These are phyloP conservation scores for Phytophthora tentaculata DNA, from an alignment of 352 stramenopile genomes.

Conservation along the genomic window DNA sequence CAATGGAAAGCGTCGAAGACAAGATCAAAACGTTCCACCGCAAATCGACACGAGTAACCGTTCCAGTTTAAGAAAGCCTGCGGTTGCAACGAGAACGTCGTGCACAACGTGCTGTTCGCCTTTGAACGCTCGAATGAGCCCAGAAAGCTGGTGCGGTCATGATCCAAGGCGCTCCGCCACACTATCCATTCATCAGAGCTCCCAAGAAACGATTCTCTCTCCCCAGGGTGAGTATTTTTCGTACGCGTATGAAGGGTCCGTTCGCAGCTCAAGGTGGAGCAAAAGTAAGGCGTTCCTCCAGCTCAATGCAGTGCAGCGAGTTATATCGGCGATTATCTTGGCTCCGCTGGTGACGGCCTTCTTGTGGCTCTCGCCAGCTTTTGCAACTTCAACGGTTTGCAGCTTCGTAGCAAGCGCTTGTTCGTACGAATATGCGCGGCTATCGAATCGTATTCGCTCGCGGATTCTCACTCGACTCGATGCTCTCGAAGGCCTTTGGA, in stretches of 20 bases:
- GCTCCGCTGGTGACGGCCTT: conserved; percentile 68
- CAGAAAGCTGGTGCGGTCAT: not conserved
- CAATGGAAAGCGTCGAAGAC: too few species aligned
- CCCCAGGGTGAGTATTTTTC: conserved; percentile 20
- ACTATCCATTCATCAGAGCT: conserved; percentile 10
- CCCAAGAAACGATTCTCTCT: conserved; percentile 13
- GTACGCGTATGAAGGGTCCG: not conserved
- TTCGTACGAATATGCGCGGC: conserved; percentile 74
- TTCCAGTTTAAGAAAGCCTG: too few species aligned
- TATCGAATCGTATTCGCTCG: conserved; percentile 67
- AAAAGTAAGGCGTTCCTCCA: conserved; percentile 25
- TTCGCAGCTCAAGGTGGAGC: not conserved
- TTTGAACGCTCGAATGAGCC: not conserved
- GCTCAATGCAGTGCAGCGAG: conserved; percentile 63
- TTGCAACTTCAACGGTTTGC: conserved; percentile 67
- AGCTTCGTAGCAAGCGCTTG: conserved; percentile 60
- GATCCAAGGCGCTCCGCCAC: conserved; percentile 3
- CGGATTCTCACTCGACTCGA: conserved; percentile 45
- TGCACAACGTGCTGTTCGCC: not conserved
- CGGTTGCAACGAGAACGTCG: too few species aligned
- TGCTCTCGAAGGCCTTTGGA: conserved; percentile 36
- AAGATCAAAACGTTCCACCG: too few species aligned
- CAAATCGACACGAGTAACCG: too few species aligned
- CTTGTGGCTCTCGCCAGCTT: conserved; percentile 65
- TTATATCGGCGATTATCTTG: conserved; percentile 59